Base-by-base conservation (phyloP, 306 rosid species). In the Luffa acutangula region DNA sequence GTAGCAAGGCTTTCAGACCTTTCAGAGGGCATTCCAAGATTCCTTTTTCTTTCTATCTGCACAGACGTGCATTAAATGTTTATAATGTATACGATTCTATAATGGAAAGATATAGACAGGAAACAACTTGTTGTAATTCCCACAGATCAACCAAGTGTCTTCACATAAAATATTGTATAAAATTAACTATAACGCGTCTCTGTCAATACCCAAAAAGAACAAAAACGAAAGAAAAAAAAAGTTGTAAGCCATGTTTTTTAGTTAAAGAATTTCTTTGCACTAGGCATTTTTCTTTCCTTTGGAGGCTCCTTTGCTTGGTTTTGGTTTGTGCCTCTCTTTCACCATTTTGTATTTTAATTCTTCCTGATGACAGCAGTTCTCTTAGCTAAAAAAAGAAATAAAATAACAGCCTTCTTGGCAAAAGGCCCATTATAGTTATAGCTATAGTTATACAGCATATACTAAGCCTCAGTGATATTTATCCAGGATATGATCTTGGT, bases 21-120 rank as follows among this genome's bases (percentile, higher is more conserved):
- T 82, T 86, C 88, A 70, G 80, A 73, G 46, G 91, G 85, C 51
- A 87, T 75, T 80, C 88, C 91, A 66, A 63, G 86, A 34, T 4
- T 58, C 42, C 48, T 79, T 73, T 84, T 86, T 88, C 98, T 89
- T 79, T 87, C 89, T 72, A 87, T 46, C 97, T 94, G 85, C 70
- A 31, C 82, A 70, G 20, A 72, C 42, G 83, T 33, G 80, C 63
- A 80, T 49, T 13, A 25, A 6, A 31, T 73, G 5, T 46, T 48
- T 72, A 72, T 48, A 51, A 11, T 14, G 53, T 39, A 37, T 12
- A 58, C 4, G 20, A 76, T 49, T 54, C 21, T 9, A 70, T 36
- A 82, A 45, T 34, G 52, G 80, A 42, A 67, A 37, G 49, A 58
- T 18, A 69, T 78, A 59, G 12, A 18, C 67, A 72, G 11, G 12